Base-by-base conservation (phyloP, 2,329 filamentous ascomycete species). In the Emydomyces testavorans region DNA sequence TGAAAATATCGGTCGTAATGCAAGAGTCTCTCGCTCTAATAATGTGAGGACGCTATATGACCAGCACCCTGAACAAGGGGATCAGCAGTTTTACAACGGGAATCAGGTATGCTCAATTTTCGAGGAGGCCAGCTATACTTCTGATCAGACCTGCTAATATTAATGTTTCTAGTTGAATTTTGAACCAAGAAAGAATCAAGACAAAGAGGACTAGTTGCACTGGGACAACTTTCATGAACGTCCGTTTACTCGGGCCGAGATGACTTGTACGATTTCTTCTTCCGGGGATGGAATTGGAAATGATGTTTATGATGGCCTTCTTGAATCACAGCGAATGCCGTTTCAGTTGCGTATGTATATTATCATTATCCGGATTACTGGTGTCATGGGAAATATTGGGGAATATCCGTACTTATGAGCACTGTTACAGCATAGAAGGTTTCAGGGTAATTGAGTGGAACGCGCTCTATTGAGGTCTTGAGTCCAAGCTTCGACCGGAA, bases 61-160 rank as follows among this genome's bases (percentile, higher is more conserved):
- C 50, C 69, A 73, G 32, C 68, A 73, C 16, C 70, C 76, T 52
- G 69, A 73, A 32, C 71, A 71, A 46, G 66, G 76, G 48, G 74
- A 81, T 53, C 75, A 79, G 37, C 82, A 93, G 59, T 76, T 93
- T 39, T 94, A 95, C 61, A 95, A 95, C 59, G 89, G 89, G 1
- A 95, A 94, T 60, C 85, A 85, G 62, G 85, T 89, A 71, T 65
- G 78, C 68, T 66, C 57, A 46, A 48, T 36, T 15, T 29, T 13
- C 6, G 28, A 29, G 2, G 3, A 8, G 7, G 11, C 7, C 32
- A 28, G 3, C 29, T 28, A 15, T 11, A 6, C 16, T 23, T 13
- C 21, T 39, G 46, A n/a, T n/a, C n/a, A 56, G 31, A 54, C 38
- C 40, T 26, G 34, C 34, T 37, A 24, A 51, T 42, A 40, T 43